Evolutionary conservation across 345 rosid species (phyloP), one percentile per base, ranked within the genome.

Genomic region (Lenwebbia sp.): DNA sequence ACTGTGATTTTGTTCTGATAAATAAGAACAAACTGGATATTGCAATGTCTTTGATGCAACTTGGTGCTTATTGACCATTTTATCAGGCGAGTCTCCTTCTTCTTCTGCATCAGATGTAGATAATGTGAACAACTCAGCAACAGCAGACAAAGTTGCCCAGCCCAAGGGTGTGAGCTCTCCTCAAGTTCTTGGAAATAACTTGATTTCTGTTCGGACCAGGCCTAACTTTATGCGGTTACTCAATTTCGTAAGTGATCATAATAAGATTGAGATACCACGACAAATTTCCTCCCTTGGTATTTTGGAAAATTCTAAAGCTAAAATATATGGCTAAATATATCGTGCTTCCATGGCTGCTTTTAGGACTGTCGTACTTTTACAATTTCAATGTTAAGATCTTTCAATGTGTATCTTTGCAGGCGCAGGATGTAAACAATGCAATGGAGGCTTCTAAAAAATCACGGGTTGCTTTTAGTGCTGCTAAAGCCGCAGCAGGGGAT

Each of bases 401-500:
- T 54, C 85, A 84, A 60, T 87, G 82, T 85, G 84, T 57, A 86
- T 84, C 56, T 62, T 89, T 91, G 85, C 96, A 98, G 99, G 84
- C 94, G 22, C 98, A 95, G 85, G 93, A 98, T 78, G 95, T 95
- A 85, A 92, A 88, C 90, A 90, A 88, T 90, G 99, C 98, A 53
- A 94, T 98, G 98, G 99, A 96, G 86, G 99, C 99, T 86, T 93
- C 99, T n/a, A 95, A 95, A 89, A 98, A 93, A 90, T 94, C 98
- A 56, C 92, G 88, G 60, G 86, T 83, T 87, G 94, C 99, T 44
- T 92, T 95, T 89, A 91, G 90, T 53, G 94, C 95, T 87, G 94
- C 92, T 88, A 90, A 86, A 87, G 88, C 82, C 40, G 91, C 89
- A 87, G 86, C 88, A 78, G 94, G 86, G 86, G 98, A 94, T 85